These are phyloP conservation scores for Westerdykella aurantiaca DNA, from an alignment of 2,329 filamentous ascomycete species.

Conservation along the genomic window DNA sequence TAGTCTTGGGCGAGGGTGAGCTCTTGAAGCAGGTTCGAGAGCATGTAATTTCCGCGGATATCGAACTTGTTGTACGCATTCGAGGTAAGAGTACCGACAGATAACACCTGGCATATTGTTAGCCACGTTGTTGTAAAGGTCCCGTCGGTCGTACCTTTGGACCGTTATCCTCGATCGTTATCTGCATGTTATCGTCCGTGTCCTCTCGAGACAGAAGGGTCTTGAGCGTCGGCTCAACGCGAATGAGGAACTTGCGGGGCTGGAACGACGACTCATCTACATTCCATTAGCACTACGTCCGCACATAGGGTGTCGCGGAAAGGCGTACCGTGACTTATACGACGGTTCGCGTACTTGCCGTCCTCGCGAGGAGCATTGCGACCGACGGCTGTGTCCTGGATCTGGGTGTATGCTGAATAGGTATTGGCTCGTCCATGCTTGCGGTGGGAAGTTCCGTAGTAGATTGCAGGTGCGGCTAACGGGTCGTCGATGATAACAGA, in stretches of 20 bases:
- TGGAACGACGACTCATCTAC: constrained; percentile 66
- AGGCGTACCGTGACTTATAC: constrained; percentile 35
- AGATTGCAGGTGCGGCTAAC: constrained; percentile 53
- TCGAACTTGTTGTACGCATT: constrained; percentile 84
- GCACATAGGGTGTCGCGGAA: background rate
- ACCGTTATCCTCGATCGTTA: constrained; percentile 92
- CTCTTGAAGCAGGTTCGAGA: constrained; percentile 94
- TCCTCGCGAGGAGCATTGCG: constrained; percentile 27
- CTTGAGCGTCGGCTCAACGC: constrained; percentile 78
- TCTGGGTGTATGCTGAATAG: constrained; percentile 42
- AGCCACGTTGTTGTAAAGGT: background rate
- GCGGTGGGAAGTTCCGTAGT: constrained; percentile 52
- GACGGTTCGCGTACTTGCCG: constrained; percentile 25
- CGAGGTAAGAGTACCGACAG: constrained; percentile 77
- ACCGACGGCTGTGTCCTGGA: constrained; percentile 8
- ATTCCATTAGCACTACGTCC: constrained; percentile 10
- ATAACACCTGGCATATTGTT: constrained; percentile 57
- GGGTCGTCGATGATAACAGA: constrained; percentile 47
- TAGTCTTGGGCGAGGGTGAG: constrained; percentile 87
- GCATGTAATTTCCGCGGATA: constrained; percentile 91
- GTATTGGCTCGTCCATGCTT: constrained; percentile 48
- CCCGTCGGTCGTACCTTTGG: constrained; percentile 62
- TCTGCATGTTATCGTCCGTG: constrained; percentile 90
- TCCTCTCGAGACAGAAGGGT: constrained; percentile 80
- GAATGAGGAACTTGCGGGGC: constrained; percentile 75